Conservation (phyloP, 2,329 filamentous ascomycete genomes). For the Cylindrodendrum hubeiense region DNA sequence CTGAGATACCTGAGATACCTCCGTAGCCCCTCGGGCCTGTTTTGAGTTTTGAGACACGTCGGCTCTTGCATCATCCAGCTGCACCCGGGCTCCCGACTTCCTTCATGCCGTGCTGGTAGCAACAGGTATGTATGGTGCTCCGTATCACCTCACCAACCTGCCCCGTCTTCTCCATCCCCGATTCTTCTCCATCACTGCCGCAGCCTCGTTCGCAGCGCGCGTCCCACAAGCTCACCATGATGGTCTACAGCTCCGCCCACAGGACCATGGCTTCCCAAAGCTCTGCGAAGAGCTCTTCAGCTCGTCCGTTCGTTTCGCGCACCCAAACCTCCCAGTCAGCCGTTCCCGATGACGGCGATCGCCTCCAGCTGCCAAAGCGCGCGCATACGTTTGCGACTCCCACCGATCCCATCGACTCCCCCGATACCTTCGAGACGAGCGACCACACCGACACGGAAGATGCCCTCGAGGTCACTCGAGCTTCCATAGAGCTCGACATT, state of each 20-base stretch:
- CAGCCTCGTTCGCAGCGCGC: background rate
- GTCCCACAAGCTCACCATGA: conserved; percentile 43
- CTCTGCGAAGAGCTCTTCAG: conserved; percentile 43
- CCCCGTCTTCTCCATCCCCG: background rate
- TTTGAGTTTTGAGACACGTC: conserved; percentile 42
- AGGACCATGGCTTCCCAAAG: conserved; percentile 51
- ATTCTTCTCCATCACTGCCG: background rate
- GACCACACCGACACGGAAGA: conserved; percentile 59
- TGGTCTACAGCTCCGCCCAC: conserved; percentile 42
- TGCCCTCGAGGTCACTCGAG: conserved; percentile 59
- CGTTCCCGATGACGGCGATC: conserved; percentile 46
- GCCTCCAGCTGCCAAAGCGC: conserved; percentile 54
- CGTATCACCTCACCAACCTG: conserved; percentile 8
- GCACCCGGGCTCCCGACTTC: conserved; percentile 13
- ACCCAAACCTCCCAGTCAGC: conserved; percentile 34
- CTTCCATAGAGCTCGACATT: conserved; percentile 83
- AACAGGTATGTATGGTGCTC: conserved; percentile 34
- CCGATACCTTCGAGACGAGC: conserved; percentile 64
- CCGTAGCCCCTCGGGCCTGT: conserved; percentile 20
- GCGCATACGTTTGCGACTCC: conserved; percentile 61
- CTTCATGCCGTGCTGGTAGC: conserved; percentile 29
- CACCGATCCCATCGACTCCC: conserved; percentile 47
- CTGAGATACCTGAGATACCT: too few relatives aligned
- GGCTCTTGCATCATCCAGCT: conserved; percentile 39
- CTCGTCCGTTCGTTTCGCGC: conserved; percentile 48